These are phyloP conservation scores for Protomyces inouyei DNA, from an alignment of 1,139 yeast genomes.

Conservation along the genomic window DNA sequence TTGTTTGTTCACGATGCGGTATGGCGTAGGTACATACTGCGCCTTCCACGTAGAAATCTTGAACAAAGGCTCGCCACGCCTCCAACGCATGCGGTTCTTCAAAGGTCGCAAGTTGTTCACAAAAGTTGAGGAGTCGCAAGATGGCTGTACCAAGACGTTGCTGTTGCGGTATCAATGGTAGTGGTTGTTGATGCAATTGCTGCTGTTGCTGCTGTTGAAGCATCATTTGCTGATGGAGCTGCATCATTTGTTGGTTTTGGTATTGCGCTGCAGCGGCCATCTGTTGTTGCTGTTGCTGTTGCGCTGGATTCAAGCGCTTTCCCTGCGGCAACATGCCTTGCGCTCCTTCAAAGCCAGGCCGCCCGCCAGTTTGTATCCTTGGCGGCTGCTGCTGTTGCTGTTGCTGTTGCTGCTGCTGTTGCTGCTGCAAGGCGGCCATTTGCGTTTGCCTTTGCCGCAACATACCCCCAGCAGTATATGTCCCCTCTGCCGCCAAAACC, in stretches of 20 bases:
- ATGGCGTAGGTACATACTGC: constrained; percentile 20
- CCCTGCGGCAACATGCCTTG: not conserved
- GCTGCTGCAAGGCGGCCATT: not conserved
- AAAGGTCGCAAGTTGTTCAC: constrained; percentile 19
- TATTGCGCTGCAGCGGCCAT: not conserved
- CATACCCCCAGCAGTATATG: not conserved
- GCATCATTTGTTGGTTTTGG: constrained; percentile 6
- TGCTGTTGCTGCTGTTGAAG: constrained; percentile 13
- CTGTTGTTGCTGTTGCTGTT: not conserved
- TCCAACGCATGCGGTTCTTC: not conserved
- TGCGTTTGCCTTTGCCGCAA: not conserved
- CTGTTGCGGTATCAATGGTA: not conserved
- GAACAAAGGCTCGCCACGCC: constrained; percentile 18
- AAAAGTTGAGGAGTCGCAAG: constrained; percentile 14
- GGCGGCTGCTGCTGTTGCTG: not conserved
- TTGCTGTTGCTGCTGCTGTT: not conserved
- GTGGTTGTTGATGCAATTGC: constrained; percentile 3
- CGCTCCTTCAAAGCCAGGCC: not conserved
- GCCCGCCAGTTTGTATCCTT: not conserved
- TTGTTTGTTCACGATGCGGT: not conserved
- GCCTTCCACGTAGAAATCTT: constrained; percentile 19
- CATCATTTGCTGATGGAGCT: constrained; percentile 14
- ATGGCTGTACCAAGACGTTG: constrained; percentile 22
- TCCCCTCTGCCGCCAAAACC: not conserved
- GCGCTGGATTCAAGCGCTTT: not conserved